Conservation (phyloP, 768 basidiomycete genomes). For the Sarcodon sp. region DNA sequence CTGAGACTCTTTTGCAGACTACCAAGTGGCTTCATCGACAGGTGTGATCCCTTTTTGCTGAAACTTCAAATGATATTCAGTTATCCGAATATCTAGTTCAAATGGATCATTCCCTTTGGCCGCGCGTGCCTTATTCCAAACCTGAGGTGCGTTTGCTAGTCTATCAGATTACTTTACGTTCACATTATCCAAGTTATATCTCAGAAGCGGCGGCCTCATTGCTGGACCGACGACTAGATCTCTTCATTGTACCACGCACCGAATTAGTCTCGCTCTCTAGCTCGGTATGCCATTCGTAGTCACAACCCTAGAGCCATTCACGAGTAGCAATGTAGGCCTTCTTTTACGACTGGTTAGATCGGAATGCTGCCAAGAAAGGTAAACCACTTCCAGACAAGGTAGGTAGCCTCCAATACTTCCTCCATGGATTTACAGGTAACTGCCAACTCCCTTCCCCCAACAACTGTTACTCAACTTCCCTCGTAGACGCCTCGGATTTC, state of each 20-base stretch:
- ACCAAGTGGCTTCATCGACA: conserved; percentile 87
- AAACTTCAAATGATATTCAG: not conserved
- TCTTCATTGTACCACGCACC: conserved; percentile 80
- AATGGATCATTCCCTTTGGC: conserved; percentile 87
- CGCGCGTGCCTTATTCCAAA: conserved; percentile 84
- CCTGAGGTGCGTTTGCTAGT: conserved; percentile 39
- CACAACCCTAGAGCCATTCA: conserved; percentile 3
- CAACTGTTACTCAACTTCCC: not conserved
- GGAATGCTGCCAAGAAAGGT: conserved; percentile 71
- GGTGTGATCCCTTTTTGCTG: not conserved
- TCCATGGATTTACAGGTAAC: conserved; percentile 69
- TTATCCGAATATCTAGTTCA: conserved; percentile 23
- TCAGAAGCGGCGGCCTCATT: conserved; percentile 84
- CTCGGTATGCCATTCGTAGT: conserved; percentile 23
- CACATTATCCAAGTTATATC: conserved; percentile 45
- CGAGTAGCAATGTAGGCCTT: conserved; percentile 44
- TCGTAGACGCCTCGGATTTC: conserved; percentile 74
- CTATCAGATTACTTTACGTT: not conserved
- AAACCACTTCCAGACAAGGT: conserved; percentile 80
- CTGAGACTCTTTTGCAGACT: conserved; percentile 30
- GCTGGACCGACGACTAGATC: conserved; percentile 57
- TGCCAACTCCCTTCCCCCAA: not conserved
- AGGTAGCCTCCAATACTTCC: conserved; percentile 82
- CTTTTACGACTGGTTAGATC: conserved; percentile 88
- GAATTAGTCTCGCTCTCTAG: conserved; percentile 75